Evolutionary conservation across 345 rosid genomes (phyloP).

Genomic region (Citrus mangshanensis): DNA sequence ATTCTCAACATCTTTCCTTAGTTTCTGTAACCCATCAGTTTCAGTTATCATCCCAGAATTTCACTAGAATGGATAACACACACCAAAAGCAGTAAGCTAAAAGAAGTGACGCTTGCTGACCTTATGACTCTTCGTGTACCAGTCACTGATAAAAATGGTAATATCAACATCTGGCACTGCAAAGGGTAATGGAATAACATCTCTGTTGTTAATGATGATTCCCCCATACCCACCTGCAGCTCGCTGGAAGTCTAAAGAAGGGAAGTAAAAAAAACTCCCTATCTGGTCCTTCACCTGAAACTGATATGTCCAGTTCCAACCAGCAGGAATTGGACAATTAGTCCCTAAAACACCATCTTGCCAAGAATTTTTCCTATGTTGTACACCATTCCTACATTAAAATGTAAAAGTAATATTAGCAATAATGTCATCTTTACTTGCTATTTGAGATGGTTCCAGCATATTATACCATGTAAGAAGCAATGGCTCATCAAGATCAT

Average conservation of each 20-base stretch:
- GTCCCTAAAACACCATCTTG: conserved; percentile 89
- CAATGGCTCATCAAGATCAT: conserved; percentile 66
- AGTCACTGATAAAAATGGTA: conserved; percentile 69
- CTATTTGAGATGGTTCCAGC: not conserved
- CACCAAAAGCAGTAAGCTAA: conserved; percentile 13
- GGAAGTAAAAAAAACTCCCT: conserved; percentile 81
- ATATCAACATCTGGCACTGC: conserved; percentile 68
- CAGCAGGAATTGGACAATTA: conserved; percentile 81
- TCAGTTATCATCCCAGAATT: not conserved
- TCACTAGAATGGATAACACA: not conserved
- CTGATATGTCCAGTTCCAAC: conserved; percentile 83
- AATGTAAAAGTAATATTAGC: conserved; percentile 2
- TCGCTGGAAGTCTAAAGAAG: conserved; percentile 62
- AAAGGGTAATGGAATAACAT: conserved; percentile 69
- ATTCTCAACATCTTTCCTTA: conserved; percentile 67
- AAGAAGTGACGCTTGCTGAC: conserved; percentile 25
- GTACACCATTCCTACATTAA: conserved; percentile 62
- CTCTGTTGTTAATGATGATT: conserved; percentile 63
- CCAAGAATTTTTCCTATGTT: conserved; percentile 84
- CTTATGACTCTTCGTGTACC: conserved; percentile 79
- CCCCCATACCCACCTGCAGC: conserved; percentile 84
- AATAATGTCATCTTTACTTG: not conserved
- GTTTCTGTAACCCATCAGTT: conserved; percentile 43
- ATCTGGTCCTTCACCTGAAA: conserved; percentile 90
- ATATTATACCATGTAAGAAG: conserved; percentile 67